Evolutionary conservation across 2,329 filamentous ascomycete genomes (phyloP), one percentile per base, ranked within the genome.

Genomic region (Furcasterigmium furcatum): DNA sequence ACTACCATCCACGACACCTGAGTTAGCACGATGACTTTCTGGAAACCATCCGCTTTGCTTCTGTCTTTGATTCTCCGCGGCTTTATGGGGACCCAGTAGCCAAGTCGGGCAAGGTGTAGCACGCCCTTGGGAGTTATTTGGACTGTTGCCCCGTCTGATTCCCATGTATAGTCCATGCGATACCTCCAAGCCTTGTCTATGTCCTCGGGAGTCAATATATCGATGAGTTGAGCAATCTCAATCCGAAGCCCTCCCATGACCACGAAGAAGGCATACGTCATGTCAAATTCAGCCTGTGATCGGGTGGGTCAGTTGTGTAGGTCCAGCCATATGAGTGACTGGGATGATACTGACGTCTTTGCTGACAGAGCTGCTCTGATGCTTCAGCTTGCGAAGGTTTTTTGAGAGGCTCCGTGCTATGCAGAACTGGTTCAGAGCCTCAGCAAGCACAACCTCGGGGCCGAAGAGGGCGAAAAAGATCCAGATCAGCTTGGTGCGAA

Each of bases 1-100:
- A 65, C 36, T 0, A 61, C 40, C 54, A 72, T 67, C 66, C 67
- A 72, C 4, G 44, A 47, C 0, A 65, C 62, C 45, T 73, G 69
- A 3, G 65, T 43, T 19, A 63, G 53, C 2, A 68, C 62, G 3
- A 73, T 40, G 0, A 49, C 34, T 48, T 69, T 70, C 7, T 66
- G 56, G 7, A 69, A 45, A 1, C 46, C 49, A 21, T 68, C 57
- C 2, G 59, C 60, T 45, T 71, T 71, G 50, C 63, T 70, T 21
- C 63, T 62, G 34, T 70, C 65, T 38, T 52, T 43, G 5, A 70
- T 63, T 10, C 58, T 38, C 1, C 46, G 34, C 1, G 21, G 14
- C 7, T 24, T n/a, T 0, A 50, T 13, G n/a, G 24, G 13, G 4
- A 41, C 5, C 24, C 25, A 16, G 6, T 40, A 40, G 10, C 14